phyloP scores from a whole-genome alignment of 768 basidiomycete genomes.

The Lactarius trivialis region DNA sequence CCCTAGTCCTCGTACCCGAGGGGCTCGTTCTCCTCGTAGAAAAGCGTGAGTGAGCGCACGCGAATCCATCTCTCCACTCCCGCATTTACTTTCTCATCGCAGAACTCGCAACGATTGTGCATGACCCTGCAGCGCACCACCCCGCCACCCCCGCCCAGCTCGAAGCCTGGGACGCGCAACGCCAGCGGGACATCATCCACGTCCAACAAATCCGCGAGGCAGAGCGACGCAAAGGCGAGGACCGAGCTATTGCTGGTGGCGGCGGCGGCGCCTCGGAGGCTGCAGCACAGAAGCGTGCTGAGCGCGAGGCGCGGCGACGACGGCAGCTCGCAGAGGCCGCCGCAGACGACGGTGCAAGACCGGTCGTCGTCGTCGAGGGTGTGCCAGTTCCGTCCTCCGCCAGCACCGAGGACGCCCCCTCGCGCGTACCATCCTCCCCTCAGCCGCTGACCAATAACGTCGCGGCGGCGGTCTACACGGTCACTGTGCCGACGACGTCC shows the following conservation, averaged over 20 bases:
- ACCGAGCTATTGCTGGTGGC: conserved; percentile 23
- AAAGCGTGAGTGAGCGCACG: conserved; percentile 47
- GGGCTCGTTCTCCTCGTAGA: conserved; percentile 85
- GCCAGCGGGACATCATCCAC: conserved; percentile 39
- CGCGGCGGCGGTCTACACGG: conserved; percentile 41
- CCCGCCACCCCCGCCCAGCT: conserved; percentile 44
- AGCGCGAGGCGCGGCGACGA: conserved; percentile 47
- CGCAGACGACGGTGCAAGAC: not conserved
- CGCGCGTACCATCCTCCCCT: not conserved
- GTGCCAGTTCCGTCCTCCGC: too few relatives aligned
- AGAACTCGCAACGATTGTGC: conserved; percentile 63
- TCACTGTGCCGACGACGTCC: conserved; percentile 65
- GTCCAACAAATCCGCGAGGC: conserved; percentile 44
- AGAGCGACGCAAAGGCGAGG: conserved; percentile 39
- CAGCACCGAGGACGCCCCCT: not conserved
- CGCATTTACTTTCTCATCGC: too few relatives aligned
- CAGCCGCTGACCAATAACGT: conserved; percentile 11
- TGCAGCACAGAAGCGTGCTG: conserved; percentile 63
- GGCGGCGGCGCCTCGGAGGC: conserved; percentile 34
- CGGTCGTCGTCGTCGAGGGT: not conserved
- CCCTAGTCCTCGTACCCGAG: conserved; percentile 82
- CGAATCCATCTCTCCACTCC: not conserved
- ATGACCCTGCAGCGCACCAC: conserved; percentile 57
- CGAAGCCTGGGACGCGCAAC: conserved; percentile 45
- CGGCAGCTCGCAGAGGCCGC: not conserved